Evolutionary conservation across 768 basidiomycete species (phyloP).

Genomic region (Mycena galericulata): DNA sequence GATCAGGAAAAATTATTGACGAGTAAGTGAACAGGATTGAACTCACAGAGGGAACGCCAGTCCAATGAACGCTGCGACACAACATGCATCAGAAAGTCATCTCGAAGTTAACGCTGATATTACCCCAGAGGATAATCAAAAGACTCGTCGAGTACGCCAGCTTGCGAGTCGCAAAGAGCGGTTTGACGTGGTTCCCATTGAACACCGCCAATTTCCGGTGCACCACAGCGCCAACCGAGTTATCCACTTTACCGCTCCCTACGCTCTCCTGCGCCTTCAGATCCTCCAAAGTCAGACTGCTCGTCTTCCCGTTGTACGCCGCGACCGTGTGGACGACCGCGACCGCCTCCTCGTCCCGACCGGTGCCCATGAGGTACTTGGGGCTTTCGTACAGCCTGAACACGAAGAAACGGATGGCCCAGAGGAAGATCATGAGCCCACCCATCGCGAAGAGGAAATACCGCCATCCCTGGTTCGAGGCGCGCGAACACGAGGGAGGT

Average conservation of each 20-base stretch:
- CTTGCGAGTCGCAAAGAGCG: conserved; percentile 72
- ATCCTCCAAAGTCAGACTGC: conserved; percentile 57
- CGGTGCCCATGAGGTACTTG: conserved; percentile 66
- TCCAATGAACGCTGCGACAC: conserved; percentile 78
- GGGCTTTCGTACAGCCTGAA: conserved; percentile 70
- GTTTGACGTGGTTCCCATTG: conserved; percentile 58
- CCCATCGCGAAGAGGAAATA: conserved; percentile 68
- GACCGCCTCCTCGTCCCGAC: conserved; percentile 64
- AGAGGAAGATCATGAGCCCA: conserved; percentile 64
- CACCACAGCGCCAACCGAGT: conserved; percentile 38
- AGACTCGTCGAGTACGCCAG: conserved; percentile 76
- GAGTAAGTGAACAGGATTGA: conserved; percentile 57
- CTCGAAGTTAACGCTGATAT: background rate
- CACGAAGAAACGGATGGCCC: conserved; percentile 62
- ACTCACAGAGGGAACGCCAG: conserved; percentile 78
- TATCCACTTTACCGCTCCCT: conserved; percentile 29
- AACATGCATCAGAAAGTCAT: background rate
- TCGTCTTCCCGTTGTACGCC: conserved; percentile 58
- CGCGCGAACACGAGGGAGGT: conserved; percentile 49
- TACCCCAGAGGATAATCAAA: conserved; percentile 66
- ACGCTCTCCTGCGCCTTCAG: conserved; percentile 43
- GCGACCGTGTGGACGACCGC: conserved; percentile 62
- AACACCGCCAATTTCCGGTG: conserved; percentile 54
- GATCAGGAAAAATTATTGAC: conserved; percentile 15
- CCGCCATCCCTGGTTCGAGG: conserved; percentile 74